Base-by-base conservation (phyloP, 306 rosid species). In the Neltuma alba region DNA sequence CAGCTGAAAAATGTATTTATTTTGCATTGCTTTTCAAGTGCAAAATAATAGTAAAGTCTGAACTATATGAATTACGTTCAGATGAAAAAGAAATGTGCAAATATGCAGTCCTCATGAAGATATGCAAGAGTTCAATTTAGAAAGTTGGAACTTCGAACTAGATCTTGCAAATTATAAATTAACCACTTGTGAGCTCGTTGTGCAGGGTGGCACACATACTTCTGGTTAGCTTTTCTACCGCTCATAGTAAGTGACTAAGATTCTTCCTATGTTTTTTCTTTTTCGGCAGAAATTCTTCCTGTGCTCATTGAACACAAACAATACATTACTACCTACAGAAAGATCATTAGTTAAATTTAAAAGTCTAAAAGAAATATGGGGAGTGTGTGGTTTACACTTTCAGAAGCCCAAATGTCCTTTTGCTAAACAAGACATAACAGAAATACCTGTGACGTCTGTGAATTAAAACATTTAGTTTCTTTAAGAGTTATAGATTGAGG, bases 151-250 rank as follows among this genome's bases (percentile, higher is more conserved):
- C 6, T 55, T 23, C 4, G 20, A 61, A 27, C 4, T 5, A 14
- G 54, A 55, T 55, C 8, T 33, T 33, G 63, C 5, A 45, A 20
- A 21, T 81, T n/a, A 21, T 18, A 52, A 9, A 75, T 41, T 63
- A 16, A 50, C 57, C 40, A 60, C 44, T 23, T 79, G 47, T 62
- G 36, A 47, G 72, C 55, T 82, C 63, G 20, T 61, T 60, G 14
- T 85, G 85, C 87, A 92, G 99, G 99, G 76, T 95, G 98, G 99
- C 90, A 92, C 82, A 86, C 96, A 18, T 95, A 92, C 77, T 95
- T 95, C 82, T 95, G 99, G 99, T 68, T 95, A 75, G 86, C 99
- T 11, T 92, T 95, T 86, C 81, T 95, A 82, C 98, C 99, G 20
- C 25, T 95, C 67, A 88, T 92, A 76, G 98, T 92, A 86, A 92